Percentiles rank a stretch among this genome's conserved stretches.
Evolutionary conservation across 208 protist species (phyloP).

Genomic region (Wallacemonas sp.): DNA sequence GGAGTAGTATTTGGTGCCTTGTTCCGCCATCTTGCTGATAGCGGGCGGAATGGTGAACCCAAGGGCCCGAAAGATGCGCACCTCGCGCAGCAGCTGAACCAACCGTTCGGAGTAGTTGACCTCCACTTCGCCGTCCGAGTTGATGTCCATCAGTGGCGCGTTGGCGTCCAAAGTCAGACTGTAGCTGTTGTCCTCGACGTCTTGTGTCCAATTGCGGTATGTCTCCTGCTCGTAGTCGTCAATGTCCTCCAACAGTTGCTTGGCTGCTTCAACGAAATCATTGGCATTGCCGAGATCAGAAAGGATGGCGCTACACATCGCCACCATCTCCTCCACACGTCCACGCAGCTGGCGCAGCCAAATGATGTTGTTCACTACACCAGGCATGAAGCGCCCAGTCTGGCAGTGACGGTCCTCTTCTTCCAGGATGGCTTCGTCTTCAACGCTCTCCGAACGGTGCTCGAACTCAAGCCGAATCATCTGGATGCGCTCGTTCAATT

Average conservation of each 20-base stretch:
- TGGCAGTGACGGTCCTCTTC: constrained; percentile 88
- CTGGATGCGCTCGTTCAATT: constrained; percentile 87
- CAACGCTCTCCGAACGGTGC: constrained; percentile 68
- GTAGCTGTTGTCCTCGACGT: constrained; percentile 70
- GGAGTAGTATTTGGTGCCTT: constrained; percentile 80
- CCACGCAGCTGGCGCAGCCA: constrained; percentile 88
- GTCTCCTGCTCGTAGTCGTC: constrained; percentile 87
- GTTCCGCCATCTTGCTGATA: constrained; percentile 67
- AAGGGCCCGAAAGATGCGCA: constrained; percentile 79
- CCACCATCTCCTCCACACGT: constrained; percentile 74
- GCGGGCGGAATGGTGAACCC: constrained; percentile 67
- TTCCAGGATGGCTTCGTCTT: constrained; percentile 74
- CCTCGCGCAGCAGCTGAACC: constrained; percentile 89
- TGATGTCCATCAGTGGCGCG: constrained; percentile 87
- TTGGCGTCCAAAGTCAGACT: constrained; percentile 78
- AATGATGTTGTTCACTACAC: constrained; percentile 91
- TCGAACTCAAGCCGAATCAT: constrained; percentile 88
- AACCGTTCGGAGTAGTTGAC: constrained; percentile 91
- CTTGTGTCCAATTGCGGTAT: constrained; percentile 76
- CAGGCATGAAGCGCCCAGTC: constrained; percentile 88
- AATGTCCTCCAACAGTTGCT: constrained; percentile 76
- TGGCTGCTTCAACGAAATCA: constrained; percentile 55
- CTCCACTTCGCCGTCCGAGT: constrained; percentile 68
- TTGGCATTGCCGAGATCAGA: constrained; percentile 69
- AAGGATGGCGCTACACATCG: constrained; percentile 77